Percentiles rank a stretch among this genome's conserved stretches.
Conservation (phyloP, 2,329 filamentous ascomycete genomes). For the Elsinoe necatrix region DNA sequence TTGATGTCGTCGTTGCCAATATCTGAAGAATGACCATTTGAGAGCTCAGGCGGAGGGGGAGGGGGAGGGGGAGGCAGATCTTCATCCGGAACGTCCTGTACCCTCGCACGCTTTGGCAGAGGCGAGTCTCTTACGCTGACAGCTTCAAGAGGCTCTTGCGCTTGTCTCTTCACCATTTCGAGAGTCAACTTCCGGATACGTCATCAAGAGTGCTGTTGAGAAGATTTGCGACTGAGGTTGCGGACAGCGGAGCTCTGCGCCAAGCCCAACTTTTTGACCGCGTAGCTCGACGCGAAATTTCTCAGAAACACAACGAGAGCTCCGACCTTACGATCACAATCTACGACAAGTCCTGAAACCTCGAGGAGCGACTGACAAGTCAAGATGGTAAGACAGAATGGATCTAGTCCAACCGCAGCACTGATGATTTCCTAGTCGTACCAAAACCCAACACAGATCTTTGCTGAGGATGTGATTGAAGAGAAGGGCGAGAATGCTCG, state of each 20-base stretch:
- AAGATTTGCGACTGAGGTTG: background rate
- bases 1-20: background rate
- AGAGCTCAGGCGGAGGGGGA: slow-evolving; percentile 18
- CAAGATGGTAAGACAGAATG: slow-evolving; percentile 15
- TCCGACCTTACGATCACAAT: background rate
- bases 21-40: slow-evolving; percentile 21
- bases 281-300: slow-evolving; percentile 15
- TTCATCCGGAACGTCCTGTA: slow-evolving; percentile 36
- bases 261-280: slow-evolving; percentile 11
- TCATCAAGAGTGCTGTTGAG: background rate
- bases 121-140: slow-evolving; percentile 36
- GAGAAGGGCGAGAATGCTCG: slow-evolving; percentile 99
- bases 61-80: slow-evolving; percentile 23
- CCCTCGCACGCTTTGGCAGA: slow-evolving; percentile 39
- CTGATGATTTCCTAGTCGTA: slow-evolving; percentile 27
- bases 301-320: background rate
- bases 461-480: slow-evolving; percentile 91
- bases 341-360: background rate
- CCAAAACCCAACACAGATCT: slow-evolving; percentile 87
- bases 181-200: background rate
- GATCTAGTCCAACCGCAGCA: background rate
- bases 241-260: slow-evolving; percentile 2
- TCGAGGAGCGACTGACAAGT: background rate
- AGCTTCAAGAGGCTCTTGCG: slow-evolving; percentile 38
- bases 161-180: slow-evolving; percentile 41